These are phyloP conservation scores for Solanum gracilifrons DNA, from an alignment of 257 asterid species.

Conservation along the genomic window DNA sequence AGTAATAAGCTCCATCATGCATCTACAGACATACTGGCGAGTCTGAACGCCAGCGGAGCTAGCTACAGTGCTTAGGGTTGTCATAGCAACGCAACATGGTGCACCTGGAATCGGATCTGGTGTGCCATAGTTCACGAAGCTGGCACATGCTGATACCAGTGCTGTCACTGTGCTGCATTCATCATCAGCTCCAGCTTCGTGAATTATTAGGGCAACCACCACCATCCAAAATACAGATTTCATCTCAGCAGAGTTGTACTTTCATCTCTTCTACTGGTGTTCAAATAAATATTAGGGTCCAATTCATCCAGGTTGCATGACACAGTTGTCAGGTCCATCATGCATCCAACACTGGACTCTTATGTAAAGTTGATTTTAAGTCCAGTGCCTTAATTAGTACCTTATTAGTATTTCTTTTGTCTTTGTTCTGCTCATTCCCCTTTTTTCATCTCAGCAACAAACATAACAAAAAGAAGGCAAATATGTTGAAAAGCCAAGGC, in stretches of 20 bases:
- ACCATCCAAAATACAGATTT: neutral
- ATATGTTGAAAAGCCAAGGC: neutral
- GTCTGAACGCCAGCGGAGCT: constrained; percentile 18
- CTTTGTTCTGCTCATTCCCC: neutral
- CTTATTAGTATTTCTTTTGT: neutral
- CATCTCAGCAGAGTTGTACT: neutral
- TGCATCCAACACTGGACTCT: neutral
- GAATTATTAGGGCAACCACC: neutral
- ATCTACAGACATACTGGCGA: constrained; percentile 52
- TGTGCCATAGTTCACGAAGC: constrained; percentile 43
- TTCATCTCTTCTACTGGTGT: neutral
- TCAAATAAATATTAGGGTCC: neutral
- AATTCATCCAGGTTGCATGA: constrained; percentile 23
- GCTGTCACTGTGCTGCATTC: constrained; percentile 65
- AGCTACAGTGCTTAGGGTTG: constrained; percentile 34
- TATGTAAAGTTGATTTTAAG: neutral
- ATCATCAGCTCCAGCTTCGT: neutral
- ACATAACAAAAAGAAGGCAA: neutral
- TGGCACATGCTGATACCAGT: constrained; percentile 60
- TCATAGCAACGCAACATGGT: constrained; percentile 83
- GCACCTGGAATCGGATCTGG: constrained; percentile 74
- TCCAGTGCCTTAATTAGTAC: neutral
- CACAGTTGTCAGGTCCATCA: neutral
- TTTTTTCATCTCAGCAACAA: neutral
- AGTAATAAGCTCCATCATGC: constrained; percentile 57